Evolutionary conservation across 805 yeast genomes (phyloP).

Genomic region (Ogataea trehaloabstinens): DNA sequence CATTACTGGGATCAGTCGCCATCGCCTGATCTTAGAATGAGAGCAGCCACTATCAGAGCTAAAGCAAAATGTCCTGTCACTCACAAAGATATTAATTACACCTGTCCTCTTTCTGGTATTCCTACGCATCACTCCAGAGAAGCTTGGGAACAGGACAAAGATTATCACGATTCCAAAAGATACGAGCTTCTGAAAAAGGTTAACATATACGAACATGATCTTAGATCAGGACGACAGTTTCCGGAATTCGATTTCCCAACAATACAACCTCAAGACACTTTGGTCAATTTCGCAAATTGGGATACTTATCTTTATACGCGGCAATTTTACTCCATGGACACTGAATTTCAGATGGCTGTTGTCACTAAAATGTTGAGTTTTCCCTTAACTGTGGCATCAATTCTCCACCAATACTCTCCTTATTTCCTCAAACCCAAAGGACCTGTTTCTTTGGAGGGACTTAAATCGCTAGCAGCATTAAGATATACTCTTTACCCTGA

Average conservation of each 20-base stretch:
- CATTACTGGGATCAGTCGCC: slow-evolving; percentile 94
- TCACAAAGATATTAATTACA: slow-evolving; percentile 69
- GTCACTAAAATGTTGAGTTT: slow-evolving; percentile 92
- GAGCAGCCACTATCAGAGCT: slow-evolving; percentile 89
- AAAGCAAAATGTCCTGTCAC: slow-evolving; percentile 92
- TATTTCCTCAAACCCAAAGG: slow-evolving; percentile 80
- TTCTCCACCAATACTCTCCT: slow-evolving; percentile 83
- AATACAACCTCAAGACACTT: slow-evolving; percentile 68
- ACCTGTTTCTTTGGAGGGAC: slow-evolving; percentile 86
- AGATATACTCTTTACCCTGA: slow-evolving; percentile 85
- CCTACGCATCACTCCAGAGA: slow-evolving; percentile 92
- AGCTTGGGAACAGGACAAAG: slow-evolving; percentile 82
- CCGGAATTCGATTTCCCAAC: slow-evolving; percentile 95
- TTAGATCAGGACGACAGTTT: slow-evolving; percentile 89
- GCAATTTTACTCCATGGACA: slow-evolving; percentile 92
- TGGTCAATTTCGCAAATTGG: slow-evolving; percentile 81
- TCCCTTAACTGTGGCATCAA: slow-evolving; percentile 84
- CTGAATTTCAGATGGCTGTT: slow-evolving; percentile 93
- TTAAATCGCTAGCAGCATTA: slow-evolving; percentile 89
- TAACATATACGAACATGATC: slow-evolving; percentile 90
- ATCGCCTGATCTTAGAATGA: slow-evolving; percentile 76
- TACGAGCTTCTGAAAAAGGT: slow-evolving; percentile 81
- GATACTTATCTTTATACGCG: slow-evolving; percentile 91
- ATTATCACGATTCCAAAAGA: slow-evolving; percentile 63
- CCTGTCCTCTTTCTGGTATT: slow-evolving; percentile 92